These are phyloP conservation scores for Saprolegnia diclina DNA, from an alignment of 352 stramenopile species.

Conservation along the genomic window DNA sequence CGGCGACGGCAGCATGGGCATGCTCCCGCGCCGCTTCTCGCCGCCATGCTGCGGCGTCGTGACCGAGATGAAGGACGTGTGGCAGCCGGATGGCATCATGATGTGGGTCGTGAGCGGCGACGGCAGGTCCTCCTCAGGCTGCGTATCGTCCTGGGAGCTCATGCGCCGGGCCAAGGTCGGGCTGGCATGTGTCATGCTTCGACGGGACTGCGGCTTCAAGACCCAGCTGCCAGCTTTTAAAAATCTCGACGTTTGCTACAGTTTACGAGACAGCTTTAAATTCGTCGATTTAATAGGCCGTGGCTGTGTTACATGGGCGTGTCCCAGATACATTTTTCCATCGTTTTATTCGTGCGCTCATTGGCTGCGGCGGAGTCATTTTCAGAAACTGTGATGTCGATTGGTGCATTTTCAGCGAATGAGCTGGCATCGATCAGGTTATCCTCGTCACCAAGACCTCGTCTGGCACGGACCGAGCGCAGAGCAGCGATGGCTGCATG, in stretches of 20 bases:
- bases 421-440: too few relatives aligned
- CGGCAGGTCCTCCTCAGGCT: background rate
- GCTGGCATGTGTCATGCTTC: background rate
- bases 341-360: background rate
- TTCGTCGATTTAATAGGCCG: background rate
- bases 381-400: background rate
- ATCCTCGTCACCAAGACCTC: too few relatives aligned
- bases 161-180: slow-evolving; percentile 1
- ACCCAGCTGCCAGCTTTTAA: background rate
- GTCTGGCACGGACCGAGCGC: too few relatives aligned
- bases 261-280: background rate
- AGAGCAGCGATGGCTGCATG: too few relatives aligned
- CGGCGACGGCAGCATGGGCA: background rate
- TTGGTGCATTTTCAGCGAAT: background rate
- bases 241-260: background rate
- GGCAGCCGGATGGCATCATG: background rate
- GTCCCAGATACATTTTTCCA: slow-evolving; percentile 1
- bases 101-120: slow-evolving; percentile 13
- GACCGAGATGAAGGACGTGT: slow-evolving; percentile 9
- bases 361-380: background rate
- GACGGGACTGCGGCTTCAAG: slow-evolving; percentile 1
- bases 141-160: background rate
- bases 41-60: background rate
- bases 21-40: background rate
- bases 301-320: background rate